Base-by-base conservation (phyloP, 306 rosid species). In the Vicia villosa region DNA sequence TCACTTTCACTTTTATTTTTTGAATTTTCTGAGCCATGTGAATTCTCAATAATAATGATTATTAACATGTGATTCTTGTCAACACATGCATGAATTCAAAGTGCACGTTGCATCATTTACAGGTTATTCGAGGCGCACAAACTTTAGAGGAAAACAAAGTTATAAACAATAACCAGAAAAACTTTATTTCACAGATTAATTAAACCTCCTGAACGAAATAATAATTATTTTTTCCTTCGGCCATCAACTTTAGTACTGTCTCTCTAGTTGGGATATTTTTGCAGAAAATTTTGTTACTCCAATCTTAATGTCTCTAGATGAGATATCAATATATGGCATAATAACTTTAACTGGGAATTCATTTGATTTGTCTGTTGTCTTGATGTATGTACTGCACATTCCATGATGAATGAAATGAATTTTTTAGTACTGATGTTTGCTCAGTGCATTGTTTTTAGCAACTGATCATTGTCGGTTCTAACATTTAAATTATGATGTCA, bases 81-180 rank as follows among this genome's bases (percentile, higher is more conserved):
- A 69, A 54, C 45, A 36, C 61, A 68, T 74, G 38, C 66, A 68
- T 56, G 70, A 47, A 21, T 52, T 52, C 59, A 12, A 52, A 82
- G 74, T 36, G 81, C 79, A 38, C 42, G 40, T 66, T 74, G 79
- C 82, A 68, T 72, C 85, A 66, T 79, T 77, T 77, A 69, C 58
- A 38, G 61, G 36, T 30, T 72, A 41, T 5, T 47, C 58, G 51
- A 9, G 54, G 46, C 22, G 17, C 46, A 51, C 40, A 54, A 77
- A 66, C 78, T 37, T 47, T 14, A 59, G 26, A 66, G n/a, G n/a
- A 6, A 2, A 5, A 15, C 5, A 13, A 45, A 42, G 26, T 43
- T 49, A 16, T 10, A 8, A 43, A 50, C 28, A 16, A n/a, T 55
- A 62, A 36, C 41, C 13, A 11, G 32, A 51, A 28, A 40, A 38